Percentiles rank a stretch among this genome's conserved stretches.
Conservation (phyloP, 106 monocot genomes). For the Acorus calamus region DNA sequence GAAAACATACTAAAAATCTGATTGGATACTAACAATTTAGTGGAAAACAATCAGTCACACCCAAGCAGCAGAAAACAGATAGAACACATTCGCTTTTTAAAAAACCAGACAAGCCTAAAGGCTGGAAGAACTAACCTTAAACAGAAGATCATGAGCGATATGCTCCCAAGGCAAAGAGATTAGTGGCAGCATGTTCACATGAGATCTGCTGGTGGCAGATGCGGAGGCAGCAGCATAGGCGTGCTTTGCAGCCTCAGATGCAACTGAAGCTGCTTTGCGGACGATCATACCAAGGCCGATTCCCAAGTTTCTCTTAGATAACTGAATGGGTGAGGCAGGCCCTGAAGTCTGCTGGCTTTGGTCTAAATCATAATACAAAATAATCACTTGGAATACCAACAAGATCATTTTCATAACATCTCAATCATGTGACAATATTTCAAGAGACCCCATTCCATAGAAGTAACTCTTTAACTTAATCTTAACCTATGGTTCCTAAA, state of each 20-base stretch:
- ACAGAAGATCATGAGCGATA: conserved; percentile 84
- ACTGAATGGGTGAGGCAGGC: conserved; percentile 39
- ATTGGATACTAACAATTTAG: too few relatives aligned
- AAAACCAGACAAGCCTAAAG: neutral
- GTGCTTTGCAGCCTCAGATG: conserved; percentile 73
- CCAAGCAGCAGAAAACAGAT: too few relatives aligned
- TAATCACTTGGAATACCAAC: neutral
- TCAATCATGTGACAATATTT: too few relatives aligned
- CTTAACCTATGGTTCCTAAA: too few relatives aligned
- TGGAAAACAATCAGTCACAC: too few relatives aligned
- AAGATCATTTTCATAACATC: too few relatives aligned
- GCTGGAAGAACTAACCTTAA: conserved; percentile 42
- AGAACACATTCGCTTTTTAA: too few relatives aligned
- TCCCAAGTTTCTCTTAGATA: conserved; percentile 41
- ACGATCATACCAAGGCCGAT: conserved; percentile 49
- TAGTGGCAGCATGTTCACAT: conserved; percentile 49
- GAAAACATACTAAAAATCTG: too few relatives aligned
- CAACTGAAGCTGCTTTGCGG: conserved; percentile 71
- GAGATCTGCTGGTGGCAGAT: conserved; percentile 15
- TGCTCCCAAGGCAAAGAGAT: conserved; percentile 87
- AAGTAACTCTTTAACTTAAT: too few relatives aligned
- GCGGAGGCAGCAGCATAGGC: conserved; percentile 52
- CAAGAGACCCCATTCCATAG: too few relatives aligned
- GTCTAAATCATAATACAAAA: conserved; percentile 33
- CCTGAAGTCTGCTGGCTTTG: conserved; percentile 51